These are phyloP conservation scores for Paxillus rubicundulus DNA, from an alignment of 768 basidiomycete genomes.

Conservation along the genomic window DNA sequence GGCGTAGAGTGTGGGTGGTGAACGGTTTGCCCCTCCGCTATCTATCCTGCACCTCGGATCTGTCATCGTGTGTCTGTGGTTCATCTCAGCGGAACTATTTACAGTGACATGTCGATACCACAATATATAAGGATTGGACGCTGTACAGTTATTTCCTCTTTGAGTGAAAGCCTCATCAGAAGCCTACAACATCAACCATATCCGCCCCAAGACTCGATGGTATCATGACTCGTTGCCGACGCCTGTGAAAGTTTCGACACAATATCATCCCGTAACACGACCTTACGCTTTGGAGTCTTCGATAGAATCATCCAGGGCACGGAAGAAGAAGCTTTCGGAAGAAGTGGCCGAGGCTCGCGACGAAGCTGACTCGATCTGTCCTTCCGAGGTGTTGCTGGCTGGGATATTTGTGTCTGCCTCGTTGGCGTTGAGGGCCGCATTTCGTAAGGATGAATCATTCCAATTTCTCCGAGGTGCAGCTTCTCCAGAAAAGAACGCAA, in stretches of 20 bases:
- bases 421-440: slow-evolving; percentile 19
- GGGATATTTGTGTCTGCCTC: slow-evolving; percentile 15
- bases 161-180: slow-evolving; percentile 5
- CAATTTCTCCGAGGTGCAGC: not conserved
- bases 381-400: slow-evolving; percentile 28
- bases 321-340: slow-evolving; percentile 19
- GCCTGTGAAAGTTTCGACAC: slow-evolving; percentile 6
- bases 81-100: not conserved
- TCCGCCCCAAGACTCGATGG: slow-evolving; percentile 39
- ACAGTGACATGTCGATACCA: not conserved
- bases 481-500: slow-evolving; percentile 7
- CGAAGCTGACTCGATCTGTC: slow-evolving; percentile 15
- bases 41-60: slow-evolving; percentile 2
- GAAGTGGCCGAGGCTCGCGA: slow-evolving; percentile 5
- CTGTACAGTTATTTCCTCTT: not conserved
- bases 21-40: slow-evolving; percentile 7
- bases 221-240: slow-evolving; percentile 26
- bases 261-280: slow-evolving; percentile 2
- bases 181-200: not conserved
- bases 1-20: slow-evolving; percentile 74
- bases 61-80: too few species aligned
- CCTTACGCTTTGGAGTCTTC: slow-evolving; percentile 9
- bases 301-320: slow-evolving; percentile 29
- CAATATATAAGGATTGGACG: slow-evolving; percentile 15
- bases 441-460: not conserved